phyloP scores from a whole-genome alignment of 805 yeast genomes.

The Cyberlindnera saturnus region DNA sequence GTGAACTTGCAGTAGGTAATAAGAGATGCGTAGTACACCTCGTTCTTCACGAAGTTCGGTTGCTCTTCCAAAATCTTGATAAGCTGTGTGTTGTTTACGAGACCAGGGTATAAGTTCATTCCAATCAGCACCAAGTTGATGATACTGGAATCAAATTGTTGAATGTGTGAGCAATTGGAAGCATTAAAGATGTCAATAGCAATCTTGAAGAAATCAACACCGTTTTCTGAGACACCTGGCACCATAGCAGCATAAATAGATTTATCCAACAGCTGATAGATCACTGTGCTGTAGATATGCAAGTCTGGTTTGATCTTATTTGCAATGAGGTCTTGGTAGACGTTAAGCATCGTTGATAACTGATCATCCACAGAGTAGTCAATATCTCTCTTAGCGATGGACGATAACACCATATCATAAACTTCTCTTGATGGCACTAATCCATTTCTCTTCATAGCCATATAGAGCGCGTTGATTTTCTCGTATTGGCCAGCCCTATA shows the following conservation, averaged over 20 bases:
- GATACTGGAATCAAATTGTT: slow-evolving; percentile 38
- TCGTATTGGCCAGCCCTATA: slow-evolving; percentile 25
- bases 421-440: slow-evolving; percentile 44
- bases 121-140: slow-evolving; percentile 42
- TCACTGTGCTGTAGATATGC: slow-evolving; percentile 46
- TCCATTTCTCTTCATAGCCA: slow-evolving; percentile 34
- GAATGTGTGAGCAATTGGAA: slow-evolving; percentile 33
- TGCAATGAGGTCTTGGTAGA: slow-evolving; percentile 60
- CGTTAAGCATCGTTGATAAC: slow-evolving; percentile 55
- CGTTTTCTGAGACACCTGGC: slow-evolving; percentile 32
- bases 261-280: slow-evolving; percentile 46
- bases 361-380: slow-evolving; percentile 52
- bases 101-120: slow-evolving; percentile 34
- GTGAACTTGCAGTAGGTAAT: slow-evolving; percentile 33
- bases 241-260: slow-evolving; percentile 34
- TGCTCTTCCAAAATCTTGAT: slow-evolving; percentile 25
- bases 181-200: slow-evolving; percentile 42
- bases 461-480: slow-evolving; percentile 32
- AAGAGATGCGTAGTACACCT: slow-evolving; percentile 34
- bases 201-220: slow-evolving; percentile 42
- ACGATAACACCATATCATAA: slow-evolving; percentile 49
- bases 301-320: slow-evolving; percentile 49
- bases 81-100: slow-evolving; percentile 28
- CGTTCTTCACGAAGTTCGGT: slow-evolving; percentile 20
- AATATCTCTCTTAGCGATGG: slow-evolving; percentile 45